Base-by-base conservation (phyloP, 2,329 filamentous ascomycete species). In the Pyrenochaeta sp. region DNA sequence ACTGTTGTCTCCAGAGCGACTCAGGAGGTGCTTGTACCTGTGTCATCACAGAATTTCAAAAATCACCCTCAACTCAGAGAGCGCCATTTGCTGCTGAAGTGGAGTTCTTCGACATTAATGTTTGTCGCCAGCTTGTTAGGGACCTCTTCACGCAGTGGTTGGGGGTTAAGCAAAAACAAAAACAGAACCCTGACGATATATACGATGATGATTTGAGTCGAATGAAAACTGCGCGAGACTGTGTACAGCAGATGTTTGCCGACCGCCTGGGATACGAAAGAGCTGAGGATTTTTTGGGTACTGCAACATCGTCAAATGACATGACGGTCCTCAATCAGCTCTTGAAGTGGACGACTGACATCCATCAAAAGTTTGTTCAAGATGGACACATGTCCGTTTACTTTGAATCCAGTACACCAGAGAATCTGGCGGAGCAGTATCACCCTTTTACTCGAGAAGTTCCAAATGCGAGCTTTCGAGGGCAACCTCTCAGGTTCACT, bases 401-500 rank as follows among this genome's bases (percentile, higher is more conserved):
- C 9, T 57, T 62, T 32, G 43, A 36, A 3, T 44, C 62, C 3
- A 54, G 36, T 12, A 67, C 62, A 1, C 40, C 49, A 28, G 55
- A 55, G 0, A 44, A 61, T 4, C 54, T 72, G 12, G 54, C 48
- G 5, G 63, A 64, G 6, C 28, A 53, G 5, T 57, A 58, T 12
- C 58, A 56, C 1, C 63, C 64, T 2, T 72, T 69, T 19, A 66
- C 28, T 24, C 52, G 46, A 24, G 37, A 39, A 22, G 55, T 53
- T 27, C 24, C 28, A 0, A 25, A 64, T 30, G 54, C 63, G 1
- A 51, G 25, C 5, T 66, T 65, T 28, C 37, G 52, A 3, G 64
- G 55, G 3, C 67, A 58, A 3, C 19, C 40, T 9, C 56, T 70
- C 0, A 12, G 44, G 3, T 71, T 54, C 50, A 64, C 53, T 1